Conservation (phyloP, 2,329 filamentous ascomycete species). For the Diaporthe capsici region DNA sequence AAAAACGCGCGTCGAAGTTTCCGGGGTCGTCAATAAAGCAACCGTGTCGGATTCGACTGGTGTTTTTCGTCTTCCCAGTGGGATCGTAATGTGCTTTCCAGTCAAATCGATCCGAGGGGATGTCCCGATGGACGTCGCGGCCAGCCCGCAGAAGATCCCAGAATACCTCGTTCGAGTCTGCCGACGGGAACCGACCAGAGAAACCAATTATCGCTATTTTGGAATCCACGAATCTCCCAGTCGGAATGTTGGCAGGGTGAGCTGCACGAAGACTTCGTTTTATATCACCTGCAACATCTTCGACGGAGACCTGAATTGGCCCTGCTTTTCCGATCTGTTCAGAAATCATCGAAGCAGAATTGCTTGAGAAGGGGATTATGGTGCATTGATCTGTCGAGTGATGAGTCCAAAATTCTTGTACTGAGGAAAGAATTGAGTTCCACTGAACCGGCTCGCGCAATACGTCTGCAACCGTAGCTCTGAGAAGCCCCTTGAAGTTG, state of each 20-base stretch:
- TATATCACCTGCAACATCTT: slow-evolving; percentile 11
- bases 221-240: background rate
- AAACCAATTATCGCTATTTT: slow-evolving; percentile 24
- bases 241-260: background rate
- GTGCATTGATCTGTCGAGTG: slow-evolving; percentile 4
- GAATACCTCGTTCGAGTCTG: slow-evolving; percentile 17
- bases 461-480: slow-evolving; percentile 1
- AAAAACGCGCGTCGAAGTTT: slow-evolving; percentile 39
- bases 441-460: slow-evolving; percentile 12
- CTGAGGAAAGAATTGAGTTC: slow-evolving; percentile 1
- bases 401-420: slow-evolving; percentile 4
- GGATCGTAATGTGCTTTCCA: slow-evolving; percentile 45
- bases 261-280: background rate
- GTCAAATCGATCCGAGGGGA: slow-evolving; percentile 15
- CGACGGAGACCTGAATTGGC: background rate
- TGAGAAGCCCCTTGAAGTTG: background rate
- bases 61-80: slow-evolving; percentile 51
- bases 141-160: slow-evolving; percentile 41
- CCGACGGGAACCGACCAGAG: slow-evolving; percentile 21
- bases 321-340: background rate
- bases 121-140: slow-evolving; percentile 45
- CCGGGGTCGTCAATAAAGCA: slow-evolving; percentile 31
- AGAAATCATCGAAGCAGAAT: background rate
- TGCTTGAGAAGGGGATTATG: slow-evolving; percentile 7
- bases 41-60: slow-evolving; percentile 73